Evolutionary conservation across 495 filamentous ascomycete genomes (phyloP).

Genomic region (Hypoxylon perforatum): DNA sequence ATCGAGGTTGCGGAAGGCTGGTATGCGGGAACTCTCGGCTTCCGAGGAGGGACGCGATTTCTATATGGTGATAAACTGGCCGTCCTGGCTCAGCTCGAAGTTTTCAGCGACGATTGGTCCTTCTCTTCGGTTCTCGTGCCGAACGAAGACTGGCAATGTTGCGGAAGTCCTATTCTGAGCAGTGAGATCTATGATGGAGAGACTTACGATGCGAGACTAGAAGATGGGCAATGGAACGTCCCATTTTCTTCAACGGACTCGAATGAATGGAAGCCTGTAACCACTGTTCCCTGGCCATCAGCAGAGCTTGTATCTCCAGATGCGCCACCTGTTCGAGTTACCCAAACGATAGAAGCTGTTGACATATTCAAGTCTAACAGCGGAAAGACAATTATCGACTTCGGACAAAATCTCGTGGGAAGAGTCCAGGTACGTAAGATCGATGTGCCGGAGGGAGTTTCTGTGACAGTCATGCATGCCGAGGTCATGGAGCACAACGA

Average conservation of each 20-base stretch:
- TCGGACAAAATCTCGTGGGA: constrained; percentile 64
- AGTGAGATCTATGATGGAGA: constrained; percentile 64
- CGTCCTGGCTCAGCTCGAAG: constrained; percentile 55
- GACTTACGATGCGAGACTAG: constrained; percentile 54
- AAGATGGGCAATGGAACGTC: constrained; percentile 36
- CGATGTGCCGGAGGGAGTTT: constrained; percentile 40
- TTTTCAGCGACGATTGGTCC: constrained; percentile 35
- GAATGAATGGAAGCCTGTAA: constrained; percentile 4
- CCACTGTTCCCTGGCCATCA: constrained; percentile 28
- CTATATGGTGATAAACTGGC: constrained; percentile 58
- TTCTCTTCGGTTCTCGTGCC: constrained; percentile 36
- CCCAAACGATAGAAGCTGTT: constrained; percentile 41
- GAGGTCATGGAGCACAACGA: constrained; percentile 63
- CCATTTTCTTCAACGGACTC: not conserved
- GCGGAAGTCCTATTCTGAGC: constrained; percentile 47
- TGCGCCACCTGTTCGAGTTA: constrained; percentile 45
- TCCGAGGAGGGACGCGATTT: constrained; percentile 42
- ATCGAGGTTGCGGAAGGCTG: constrained; percentile 62
- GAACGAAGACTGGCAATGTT: constrained; percentile 54
- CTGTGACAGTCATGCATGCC: constrained; percentile 51
- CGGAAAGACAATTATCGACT: constrained; percentile 59
- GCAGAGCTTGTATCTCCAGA: constrained; percentile 39
- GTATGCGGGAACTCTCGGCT: constrained; percentile 58
- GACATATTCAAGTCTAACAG: constrained; percentile 51
- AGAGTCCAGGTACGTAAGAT: constrained; percentile 47